Evolutionary conservation across 2,329 filamentous ascomycete genomes (phyloP), one percentile per base, ranked within the genome.

Genomic region (Canariomyces notabilis): DNA sequence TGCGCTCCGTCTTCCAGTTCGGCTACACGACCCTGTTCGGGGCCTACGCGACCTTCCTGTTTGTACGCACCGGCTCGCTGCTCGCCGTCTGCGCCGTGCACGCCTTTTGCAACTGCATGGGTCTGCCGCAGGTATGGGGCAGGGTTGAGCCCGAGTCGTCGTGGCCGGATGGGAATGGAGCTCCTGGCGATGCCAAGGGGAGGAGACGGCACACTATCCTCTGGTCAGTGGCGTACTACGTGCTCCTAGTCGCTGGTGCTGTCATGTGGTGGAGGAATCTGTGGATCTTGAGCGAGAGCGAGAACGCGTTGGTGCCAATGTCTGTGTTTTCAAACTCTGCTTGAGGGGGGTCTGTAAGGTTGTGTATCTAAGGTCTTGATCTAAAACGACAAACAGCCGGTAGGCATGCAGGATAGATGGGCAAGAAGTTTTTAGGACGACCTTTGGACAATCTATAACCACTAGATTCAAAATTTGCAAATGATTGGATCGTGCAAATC

Each of bases 1-100:
- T 86, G 21, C 82, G 88, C 40, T 89, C 88, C 2, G 55, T 89
- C 9, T 76, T 97, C 55, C 93, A 97, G 63, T 85, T 98, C 59
- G 73, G 77, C 4, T 98, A 95, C 67, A 98, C 93, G 0, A 90
- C 88, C 6, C 67, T 97, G 5, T 98, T 98, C 60, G 93, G 93
- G 51, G 89, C 89, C 66, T 95, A 93, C 66, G 90, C 87, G 4
- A 89, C 88, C 0, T 98, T 97, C 59, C 60, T 96, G 16, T 95
- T 86, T 60, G 63, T 98, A 16, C 82, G 91, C 29, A 94, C 89
- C 0, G 89, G 89, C 3, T 94, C 85, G 38, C 68, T 97, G 32
- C 74, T 83, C 33, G 83, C 86, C 11, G 85, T 85, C 23, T 82
- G 91, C 43, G 61, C 83, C 16, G 83, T 87, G 5, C 93, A 98